Base-by-base conservation (phyloP, 805 yeast genomes). In the Wickerhamomyces hampshirensis region DNA sequence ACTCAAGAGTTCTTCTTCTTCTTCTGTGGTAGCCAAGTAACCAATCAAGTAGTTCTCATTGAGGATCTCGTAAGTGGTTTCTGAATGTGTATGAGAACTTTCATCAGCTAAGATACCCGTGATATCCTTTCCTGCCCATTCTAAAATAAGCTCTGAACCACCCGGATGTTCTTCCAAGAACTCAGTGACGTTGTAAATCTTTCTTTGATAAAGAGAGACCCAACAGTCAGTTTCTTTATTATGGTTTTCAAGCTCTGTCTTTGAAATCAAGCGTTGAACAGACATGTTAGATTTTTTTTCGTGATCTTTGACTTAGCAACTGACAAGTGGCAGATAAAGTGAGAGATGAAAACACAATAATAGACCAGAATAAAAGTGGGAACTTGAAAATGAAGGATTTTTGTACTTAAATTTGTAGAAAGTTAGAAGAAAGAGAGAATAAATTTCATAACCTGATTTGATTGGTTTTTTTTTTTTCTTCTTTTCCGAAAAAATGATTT, bases 31-130 rank as follows among this genome's bases (percentile, higher is more conserved):
- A 15, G 97, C 96, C 47, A 91, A 60, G 54, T 80, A 82, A 0
- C 95, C 96, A 29, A 91, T 76, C 42, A 86, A 60, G 62, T 78
- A 82, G 39, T 72, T 80, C 30, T 89, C 96, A 43, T 82, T 84
- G 44, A 91, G 65, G 73, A 89, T 81, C 35, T 85, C 93, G 58
- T 84, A 83, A 1, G 97, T 95, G 31, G 81, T 66, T 43, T 84
- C 91, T 5, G 93, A 79, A 59, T 91, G 96, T 34, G 73, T 77
- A 57, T 89, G 96, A 26, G 80, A 68, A 4, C 65, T 64, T 15
- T 66, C 67, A 53, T 91, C 97, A 6, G 80, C 77, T 72, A 91
- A 73, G 32, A 87, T 78, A 35, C 75, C 75, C 8, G 96, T 85
- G 39, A 88, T 89, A 58, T 87, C 95, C 41, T 72, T 71, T 30